phyloP scores from a whole-genome alignment of 2,329 filamentous ascomycete species.

The Xylariaceae sp. region DNA sequence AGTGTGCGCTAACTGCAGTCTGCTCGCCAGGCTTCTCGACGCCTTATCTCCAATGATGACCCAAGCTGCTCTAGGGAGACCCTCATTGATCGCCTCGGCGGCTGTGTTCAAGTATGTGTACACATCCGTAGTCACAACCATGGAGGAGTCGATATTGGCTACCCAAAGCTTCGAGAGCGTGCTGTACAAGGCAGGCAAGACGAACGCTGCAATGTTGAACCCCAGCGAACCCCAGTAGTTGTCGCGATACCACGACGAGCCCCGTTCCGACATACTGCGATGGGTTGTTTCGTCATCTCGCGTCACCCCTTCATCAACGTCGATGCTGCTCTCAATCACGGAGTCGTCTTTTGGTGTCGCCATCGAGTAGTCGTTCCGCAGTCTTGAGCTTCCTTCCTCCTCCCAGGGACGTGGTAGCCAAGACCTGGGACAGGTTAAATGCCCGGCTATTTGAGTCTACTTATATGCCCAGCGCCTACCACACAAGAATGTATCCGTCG shows the following conservation, averaged over 20 bases:
- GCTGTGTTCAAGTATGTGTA: constrained; percentile 67
- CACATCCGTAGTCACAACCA: constrained; percentile 58
- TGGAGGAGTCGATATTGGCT: constrained; percentile 57
- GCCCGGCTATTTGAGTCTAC: background rate
- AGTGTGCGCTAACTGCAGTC: constrained; percentile 58
- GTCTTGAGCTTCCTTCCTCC: background rate
- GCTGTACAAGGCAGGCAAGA: constrained; percentile 60
- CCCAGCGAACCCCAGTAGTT: constrained; percentile 51
- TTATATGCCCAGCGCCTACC: background rate
- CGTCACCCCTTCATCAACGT: background rate
- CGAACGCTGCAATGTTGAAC: constrained; percentile 59
- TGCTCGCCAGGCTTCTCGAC: constrained; percentile 44
- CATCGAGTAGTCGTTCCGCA: background rate
- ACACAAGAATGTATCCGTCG: background rate
- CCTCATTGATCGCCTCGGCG: constrained; percentile 66
- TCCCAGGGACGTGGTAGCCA: background rate
- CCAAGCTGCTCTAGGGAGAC: constrained; percentile 63
- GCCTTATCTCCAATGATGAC: constrained; percentile 61
- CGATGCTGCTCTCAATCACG: background rate
- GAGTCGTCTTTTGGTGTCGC: background rate
- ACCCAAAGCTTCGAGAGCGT: constrained; percentile 69
- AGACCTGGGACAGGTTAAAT: background rate
- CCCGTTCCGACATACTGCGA: background rate
- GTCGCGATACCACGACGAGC: constrained; percentile 17
- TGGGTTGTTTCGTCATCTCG: background rate